Percentiles rank a stretch among this genome's conserved stretches.
Conservation (phyloP, 2,329 filamentous ascomycete species). For the Ophiostoma sp. region DNA sequence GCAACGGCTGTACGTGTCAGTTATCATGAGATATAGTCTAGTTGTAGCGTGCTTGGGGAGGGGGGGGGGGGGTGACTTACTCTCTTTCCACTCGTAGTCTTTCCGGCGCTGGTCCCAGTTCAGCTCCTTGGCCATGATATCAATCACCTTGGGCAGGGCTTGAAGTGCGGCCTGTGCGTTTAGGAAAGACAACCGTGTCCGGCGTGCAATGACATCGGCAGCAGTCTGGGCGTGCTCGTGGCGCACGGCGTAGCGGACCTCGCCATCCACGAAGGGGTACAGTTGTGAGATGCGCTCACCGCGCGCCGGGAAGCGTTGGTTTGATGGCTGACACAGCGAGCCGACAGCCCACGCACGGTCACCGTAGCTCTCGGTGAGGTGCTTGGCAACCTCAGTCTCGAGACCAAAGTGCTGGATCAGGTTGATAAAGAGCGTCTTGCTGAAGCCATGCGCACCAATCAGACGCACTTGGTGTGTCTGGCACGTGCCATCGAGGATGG, state of each 20-base stretch:
- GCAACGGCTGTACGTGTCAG: constrained; percentile 34
- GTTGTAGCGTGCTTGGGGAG: too few species aligned
- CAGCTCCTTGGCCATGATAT: constrained; percentile 81
- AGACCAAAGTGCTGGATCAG: constrained; percentile 89
- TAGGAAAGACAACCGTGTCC: constrained; percentile 80
- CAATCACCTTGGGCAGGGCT: constrained; percentile 76
- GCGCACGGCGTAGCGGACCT: constrained; percentile 78
- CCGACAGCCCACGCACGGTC: constrained; percentile 91
- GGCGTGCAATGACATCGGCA: constrained; percentile 76
- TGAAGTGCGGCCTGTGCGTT: constrained; percentile 88
- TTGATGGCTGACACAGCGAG: constrained; percentile 71
- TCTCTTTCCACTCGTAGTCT: constrained; percentile 74
- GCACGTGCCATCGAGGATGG: constrained; percentile 64
- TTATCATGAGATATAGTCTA: not conserved
- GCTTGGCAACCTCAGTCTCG: constrained; percentile 89
- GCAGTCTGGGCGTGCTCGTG: constrained; percentile 91
- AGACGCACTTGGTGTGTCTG: constrained; percentile 69
- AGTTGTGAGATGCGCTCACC: constrained; percentile 72
- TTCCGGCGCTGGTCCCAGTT: constrained; percentile 69
- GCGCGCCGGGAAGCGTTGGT: constrained; percentile 73
- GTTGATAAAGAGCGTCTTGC: constrained; percentile 87
- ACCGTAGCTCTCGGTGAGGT: constrained; percentile 81
- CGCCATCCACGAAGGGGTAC: constrained; percentile 88
- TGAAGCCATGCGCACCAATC: constrained; percentile 70
- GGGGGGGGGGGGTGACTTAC: constrained; percentile 16